These are phyloP conservation scores for Russula ochroleuca DNA, from an alignment of 768 basidiomycete species.

Conservation along the genomic window DNA sequence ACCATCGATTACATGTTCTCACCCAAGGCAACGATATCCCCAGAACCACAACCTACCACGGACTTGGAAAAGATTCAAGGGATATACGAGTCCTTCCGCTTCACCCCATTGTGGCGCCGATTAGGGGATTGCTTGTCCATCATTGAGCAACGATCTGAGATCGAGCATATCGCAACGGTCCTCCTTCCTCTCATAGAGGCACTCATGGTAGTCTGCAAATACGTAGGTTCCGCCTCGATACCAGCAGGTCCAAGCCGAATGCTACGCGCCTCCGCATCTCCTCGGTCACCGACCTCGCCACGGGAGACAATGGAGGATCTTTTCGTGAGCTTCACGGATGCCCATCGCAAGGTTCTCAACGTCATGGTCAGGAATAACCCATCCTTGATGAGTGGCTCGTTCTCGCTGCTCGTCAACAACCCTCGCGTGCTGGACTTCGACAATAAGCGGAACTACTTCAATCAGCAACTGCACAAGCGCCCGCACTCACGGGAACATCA, in stretches of 20 bases:
- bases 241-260: conserved; percentile 44
- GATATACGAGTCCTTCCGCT: conserved; percentile 90
- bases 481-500: conserved; percentile 77
- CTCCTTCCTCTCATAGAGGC: conserved; percentile 93
- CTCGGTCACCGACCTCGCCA: conserved; percentile 59
- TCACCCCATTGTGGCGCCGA: conserved; percentile 81
- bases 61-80: conserved; percentile 78
- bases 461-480: conserved; percentile 84
- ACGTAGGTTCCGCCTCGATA: conserved; percentile 68
- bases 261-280: conserved; percentile 63
- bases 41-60: conserved; percentile 40
- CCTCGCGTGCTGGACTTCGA: conserved; percentile 97
- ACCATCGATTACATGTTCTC: conserved; percentile 97
- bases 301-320: conserved; percentile 83
- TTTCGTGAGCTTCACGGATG: conserved; percentile 90
- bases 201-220: conserved; percentile 98
- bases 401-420: conserved; percentile 93
- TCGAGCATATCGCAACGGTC: conserved; percentile 87
- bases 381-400: conserved; percentile 95
- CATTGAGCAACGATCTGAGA: conserved; percentile 74
- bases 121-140: conserved; percentile 85
- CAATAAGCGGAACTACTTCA: conserved; percentile 97
- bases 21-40: conserved; percentile 43
- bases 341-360: conserved; percentile 90
- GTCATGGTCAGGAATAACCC: conserved; percentile 98